Evolutionary conservation across 345 rosid genomes (phyloP), one percentile per base, ranked within the genome.

Genomic region (Eucalyptus regnans): DNA sequence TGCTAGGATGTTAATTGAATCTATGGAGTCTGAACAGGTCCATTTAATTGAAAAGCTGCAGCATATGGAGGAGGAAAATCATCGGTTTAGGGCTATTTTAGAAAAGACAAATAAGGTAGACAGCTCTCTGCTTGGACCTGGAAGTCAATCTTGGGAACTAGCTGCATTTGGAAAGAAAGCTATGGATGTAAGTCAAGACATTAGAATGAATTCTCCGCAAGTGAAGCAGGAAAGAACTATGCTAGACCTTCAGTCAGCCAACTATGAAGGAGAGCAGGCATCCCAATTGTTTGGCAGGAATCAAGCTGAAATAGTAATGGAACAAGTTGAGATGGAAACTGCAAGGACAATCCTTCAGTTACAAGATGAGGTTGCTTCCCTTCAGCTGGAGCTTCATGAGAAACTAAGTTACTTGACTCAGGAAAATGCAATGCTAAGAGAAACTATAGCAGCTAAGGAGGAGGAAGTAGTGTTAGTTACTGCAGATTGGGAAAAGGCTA

Each of bases 291-390:
- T 95, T 92, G 92, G 89, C 60, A 95, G 92, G 91, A 93, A 92
- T 66, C 95, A 95, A 89, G 93, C 92, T 90, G 96, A 96, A 86
- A 88, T 94, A 89, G 93, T 97, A 87, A 86, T 96, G 49, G 97
- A 97, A 87, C 96, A 97, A 90, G 99, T 94, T 89, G 99, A 97
- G 92, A 89, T 90, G 84, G 99, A 97, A 93, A 93, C 99, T 33
- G 91, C 95, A 68, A 94, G 92, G 90, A 95, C 98, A 84, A 97
- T 96, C 92, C 93, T 97, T 91, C 93, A 95, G 89, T 92, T 96
- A 90, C 99, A 96, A 91, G 97, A 96, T 90, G 99, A 97, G 91
- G 92, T 95, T 88, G 58, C 92, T 66, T 91, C 93, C 64, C 94
- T 96, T 88, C 96, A 96, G 91, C 88, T 89, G 86, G 98, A 96